Conservation (phyloP, 2,329 filamentous ascomycete genomes). For the Zymoseptoria pseudotritici region DNA sequence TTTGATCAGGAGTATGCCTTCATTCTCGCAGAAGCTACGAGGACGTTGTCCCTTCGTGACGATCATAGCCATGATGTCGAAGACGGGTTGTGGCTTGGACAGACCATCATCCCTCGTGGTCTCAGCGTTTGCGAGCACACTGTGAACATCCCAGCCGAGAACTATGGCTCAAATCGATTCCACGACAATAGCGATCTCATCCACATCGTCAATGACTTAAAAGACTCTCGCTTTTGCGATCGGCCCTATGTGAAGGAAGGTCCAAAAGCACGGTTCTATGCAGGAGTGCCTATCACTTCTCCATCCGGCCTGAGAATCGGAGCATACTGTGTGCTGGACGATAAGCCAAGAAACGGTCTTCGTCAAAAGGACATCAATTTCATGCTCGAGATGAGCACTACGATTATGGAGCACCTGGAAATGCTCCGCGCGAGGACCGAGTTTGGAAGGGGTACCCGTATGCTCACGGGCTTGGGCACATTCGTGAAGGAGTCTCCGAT, state of each 20-base stretch:
- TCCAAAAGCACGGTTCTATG: constrained; percentile 40
- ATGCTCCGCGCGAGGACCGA: constrained; percentile 46
- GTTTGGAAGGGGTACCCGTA: constrained; percentile 46
- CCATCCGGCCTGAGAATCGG: constrained; percentile 52
- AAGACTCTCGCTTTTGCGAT: constrained; percentile 17
- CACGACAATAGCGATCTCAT: not conserved
- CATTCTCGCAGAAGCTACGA: constrained; percentile 48
- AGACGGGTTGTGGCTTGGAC: constrained; percentile 26
- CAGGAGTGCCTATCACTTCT: constrained; percentile 54
- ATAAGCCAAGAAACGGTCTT: constrained; percentile 46
- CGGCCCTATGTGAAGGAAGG: constrained; percentile 17
- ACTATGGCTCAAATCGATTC: constrained; percentile 15
- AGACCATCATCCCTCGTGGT: constrained; percentile 22
- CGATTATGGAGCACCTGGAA: constrained; percentile 56
- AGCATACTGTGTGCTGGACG: constrained; percentile 52
- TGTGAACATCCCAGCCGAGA: constrained; percentile 14
- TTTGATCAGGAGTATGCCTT: constrained; percentile 45
- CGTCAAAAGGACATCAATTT: constrained; percentile 44
- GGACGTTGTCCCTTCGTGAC: constrained; percentile 35
- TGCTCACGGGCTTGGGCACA: constrained; percentile 46
- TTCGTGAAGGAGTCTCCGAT: constrained; percentile 27
- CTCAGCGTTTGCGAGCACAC: constrained; percentile 28
- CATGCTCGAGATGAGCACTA: constrained; percentile 48
- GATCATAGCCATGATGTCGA: constrained; percentile 16
- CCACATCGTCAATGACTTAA: constrained; percentile 22